Base-by-base conservation (phyloP, 768 basidiomycete genomes). In the Kondoa malvinella region DNA sequence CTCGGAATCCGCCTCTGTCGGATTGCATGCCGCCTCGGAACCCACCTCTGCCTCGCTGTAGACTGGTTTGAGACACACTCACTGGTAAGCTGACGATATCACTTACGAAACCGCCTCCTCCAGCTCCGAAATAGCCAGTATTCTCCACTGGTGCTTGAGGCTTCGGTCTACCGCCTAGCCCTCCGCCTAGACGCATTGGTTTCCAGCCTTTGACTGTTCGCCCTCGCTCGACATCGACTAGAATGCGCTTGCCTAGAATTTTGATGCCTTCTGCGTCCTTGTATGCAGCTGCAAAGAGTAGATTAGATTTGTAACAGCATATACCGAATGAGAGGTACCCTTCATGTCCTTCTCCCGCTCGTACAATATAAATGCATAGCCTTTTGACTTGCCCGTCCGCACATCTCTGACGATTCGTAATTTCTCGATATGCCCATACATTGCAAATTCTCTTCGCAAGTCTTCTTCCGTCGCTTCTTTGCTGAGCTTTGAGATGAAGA, bases 341-440 rank as follows among this genome's bases (percentile, higher is more conserved):
- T 97, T 97, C 95, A 99, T 99, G 77, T 99, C 95, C 68, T 92
- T 85, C 79, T 97, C 95, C 32, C 95, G 85, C 76, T 99, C 95
- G 72, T 90, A 99, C 21, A 99, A 92, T 71, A 99, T 82, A 78
- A 99, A 99, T 26, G 94, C 94, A 77, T 96, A 97, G 16, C 92
- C 91, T 71, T 87, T 81, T 75, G 87, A 84, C 68, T 89, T 87
- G 63, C 82, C 84, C 75, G 92, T 92, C 21, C 58, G 61, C 67
- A 89, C 87, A 81, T 95, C 89, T 34, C 87, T 84, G 14, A 96
- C 92, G 66, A 99, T 88, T 70, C 91, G 83, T 71, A 97, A 87
- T 68, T 89, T 84, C 79, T 97, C 95, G 72, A 99, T 90, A 8
- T 87, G 86, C 26, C 95, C 95, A 76, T 88, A 97, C 30, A 85